These are phyloP conservation scores for Nematocida ausubeli DNA, from an alignment of 371 early-diverging fungal genomes.

Conservation along the genomic window DNA sequence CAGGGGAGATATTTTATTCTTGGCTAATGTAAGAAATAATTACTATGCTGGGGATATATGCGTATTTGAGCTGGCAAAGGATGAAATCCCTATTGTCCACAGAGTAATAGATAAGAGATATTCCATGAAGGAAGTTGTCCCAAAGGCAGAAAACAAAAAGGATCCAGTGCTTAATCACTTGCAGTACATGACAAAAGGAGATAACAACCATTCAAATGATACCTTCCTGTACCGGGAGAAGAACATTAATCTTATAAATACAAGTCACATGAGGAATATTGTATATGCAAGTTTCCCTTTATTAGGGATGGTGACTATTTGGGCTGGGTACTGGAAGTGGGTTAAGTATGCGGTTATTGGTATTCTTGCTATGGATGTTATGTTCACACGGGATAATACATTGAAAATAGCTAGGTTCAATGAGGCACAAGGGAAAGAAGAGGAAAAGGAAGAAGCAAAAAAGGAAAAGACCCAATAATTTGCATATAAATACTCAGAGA, in stretches of 20 bases:
- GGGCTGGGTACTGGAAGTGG: constrained; percentile 59
- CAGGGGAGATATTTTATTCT: constrained; percentile 88
- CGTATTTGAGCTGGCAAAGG: constrained; percentile 84
- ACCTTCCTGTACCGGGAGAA: constrained; percentile 77
- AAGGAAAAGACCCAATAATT: constrained; percentile 18
- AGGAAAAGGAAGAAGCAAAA: constrained; percentile 4
- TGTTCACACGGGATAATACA: constrained; percentile 56
- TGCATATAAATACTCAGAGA: too few species aligned
- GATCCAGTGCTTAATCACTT: constrained; percentile 1
- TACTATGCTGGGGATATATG: constrained; percentile 80
- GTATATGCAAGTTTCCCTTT: constrained; percentile 72
- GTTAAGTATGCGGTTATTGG: constrained; percentile 59
- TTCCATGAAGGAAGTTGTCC: background rate
- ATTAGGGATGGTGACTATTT: constrained; percentile 82
- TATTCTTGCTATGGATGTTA: constrained; percentile 49
- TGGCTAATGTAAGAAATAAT: constrained; percentile 72
- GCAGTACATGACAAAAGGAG: constrained; percentile 87
- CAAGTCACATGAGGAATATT: constrained; percentile 56
- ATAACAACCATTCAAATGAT: constrained; percentile 87
- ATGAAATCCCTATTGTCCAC: constrained; percentile 93
- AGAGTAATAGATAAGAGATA: constrained; percentile 74
- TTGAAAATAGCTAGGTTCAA: background rate
- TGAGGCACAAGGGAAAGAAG: constrained; percentile 4
- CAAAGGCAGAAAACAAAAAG: background rate
- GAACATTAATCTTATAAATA: constrained; percentile 73